Evolutionary conservation across 2,329 filamentous ascomycete species (phyloP).

Genomic region (Neonectria neomacrospora): DNA sequence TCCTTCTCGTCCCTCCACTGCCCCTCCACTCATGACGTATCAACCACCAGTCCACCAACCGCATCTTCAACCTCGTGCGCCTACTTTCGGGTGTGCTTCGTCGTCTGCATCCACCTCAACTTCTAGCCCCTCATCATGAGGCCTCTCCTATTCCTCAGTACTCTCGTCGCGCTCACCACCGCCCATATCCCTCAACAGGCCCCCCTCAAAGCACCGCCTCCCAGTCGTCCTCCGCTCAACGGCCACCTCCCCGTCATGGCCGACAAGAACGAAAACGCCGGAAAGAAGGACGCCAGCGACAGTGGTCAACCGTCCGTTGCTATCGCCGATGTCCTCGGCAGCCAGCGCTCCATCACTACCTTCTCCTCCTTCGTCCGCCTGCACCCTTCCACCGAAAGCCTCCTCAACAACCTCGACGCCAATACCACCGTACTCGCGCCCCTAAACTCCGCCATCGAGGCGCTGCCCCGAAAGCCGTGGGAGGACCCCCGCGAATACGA

Average conservation of each 20-base stretch:
- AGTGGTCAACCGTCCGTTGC: conserved; percentile 65
- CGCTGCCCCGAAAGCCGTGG: conserved; percentile 87
- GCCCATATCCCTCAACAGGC: conserved; percentile 17
- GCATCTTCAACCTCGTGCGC: conserved; percentile 8
- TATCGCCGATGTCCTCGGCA: conserved; percentile 86
- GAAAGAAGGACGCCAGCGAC: conserved; percentile 30
- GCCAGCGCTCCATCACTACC: conserved; percentile 81
- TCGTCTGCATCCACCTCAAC: not conserved
- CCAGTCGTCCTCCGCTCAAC: conserved; percentile 28
- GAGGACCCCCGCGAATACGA: conserved; percentile 80
- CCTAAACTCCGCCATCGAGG: conserved; percentile 82
- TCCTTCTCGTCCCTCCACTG: not conserved
- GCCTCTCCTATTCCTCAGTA: conserved; percentile 31
- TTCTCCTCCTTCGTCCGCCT: conserved; percentile 86
- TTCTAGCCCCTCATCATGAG: conserved; percentile 34
- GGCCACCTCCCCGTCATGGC: conserved; percentile 46
- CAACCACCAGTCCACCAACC: conserved; percentile 14
- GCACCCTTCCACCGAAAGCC: conserved; percentile 73
- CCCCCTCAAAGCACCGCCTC: conserved; percentile 22
- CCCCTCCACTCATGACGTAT: conserved; percentile 28
- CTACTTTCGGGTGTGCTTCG: conserved; percentile 5
- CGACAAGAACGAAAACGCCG: conserved; percentile 31
- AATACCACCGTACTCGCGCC: conserved; percentile 92
- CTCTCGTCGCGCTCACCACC: conserved; percentile 29
- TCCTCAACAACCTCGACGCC: conserved; percentile 71